A percentile compares a stretch with the other conserved stretches of the same genome.
Conservation (phyloP, 306 rosid genomes). For the Mucuna pruriens region DNA sequence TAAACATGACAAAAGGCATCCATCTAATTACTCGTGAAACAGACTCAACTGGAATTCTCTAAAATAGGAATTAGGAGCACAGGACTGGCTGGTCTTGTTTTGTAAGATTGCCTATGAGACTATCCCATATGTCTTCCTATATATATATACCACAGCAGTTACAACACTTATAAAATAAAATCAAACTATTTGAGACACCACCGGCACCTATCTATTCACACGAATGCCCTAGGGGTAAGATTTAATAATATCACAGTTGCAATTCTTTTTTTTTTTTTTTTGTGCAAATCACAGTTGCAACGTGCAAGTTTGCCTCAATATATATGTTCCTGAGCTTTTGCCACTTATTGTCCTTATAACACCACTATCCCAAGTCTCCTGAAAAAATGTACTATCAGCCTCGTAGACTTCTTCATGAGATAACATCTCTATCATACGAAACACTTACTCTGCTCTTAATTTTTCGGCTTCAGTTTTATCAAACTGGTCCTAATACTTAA, state of each 20-base stretch:
- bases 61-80: not conserved
- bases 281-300: no score
- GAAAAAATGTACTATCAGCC: not conserved
- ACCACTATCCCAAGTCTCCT: not conserved
- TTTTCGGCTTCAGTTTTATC: not conserved
- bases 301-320: not conserved
- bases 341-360: not conserved
- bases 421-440: slow-evolving; percentile 20
- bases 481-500: not conserved
- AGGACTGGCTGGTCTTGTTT: no score
- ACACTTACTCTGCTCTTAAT: not conserved
- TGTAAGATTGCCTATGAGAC: not conserved
- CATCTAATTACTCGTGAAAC: not conserved
- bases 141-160: no score
- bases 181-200: not conserved
- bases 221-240: not conserved
- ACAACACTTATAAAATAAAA: not conserved
- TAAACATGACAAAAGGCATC: not conserved
- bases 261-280: no score
- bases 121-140: no score
- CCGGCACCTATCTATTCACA: not conserved
- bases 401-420: not conserved
- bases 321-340: not conserved
- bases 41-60: not conserved
- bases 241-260: not conserved